These are phyloP conservation scores for Ramularia endophylla DNA, from an alignment of 2,329 filamentous ascomycete species.

Conservation along the genomic window DNA sequence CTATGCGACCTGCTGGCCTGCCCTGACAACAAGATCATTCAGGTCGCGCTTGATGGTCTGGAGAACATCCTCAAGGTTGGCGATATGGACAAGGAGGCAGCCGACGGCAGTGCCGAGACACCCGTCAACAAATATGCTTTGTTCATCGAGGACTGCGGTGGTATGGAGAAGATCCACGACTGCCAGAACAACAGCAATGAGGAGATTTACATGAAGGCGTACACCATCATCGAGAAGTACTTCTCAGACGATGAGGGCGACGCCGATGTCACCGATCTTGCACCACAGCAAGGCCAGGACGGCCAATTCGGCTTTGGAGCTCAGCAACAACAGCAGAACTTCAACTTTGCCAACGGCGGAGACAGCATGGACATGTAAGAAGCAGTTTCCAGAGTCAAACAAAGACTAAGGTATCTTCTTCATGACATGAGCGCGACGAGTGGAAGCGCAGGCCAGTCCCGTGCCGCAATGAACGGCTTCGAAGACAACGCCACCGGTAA, in stretches of 20 bases:
- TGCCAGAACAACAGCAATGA: slow-evolving; percentile 99
- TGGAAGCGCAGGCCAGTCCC: slow-evolving; percentile 6
- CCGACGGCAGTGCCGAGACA: slow-evolving; percentile 62
- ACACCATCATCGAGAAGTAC: slow-evolving; percentile 99
- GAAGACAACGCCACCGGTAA: slow-evolving; percentile 8
- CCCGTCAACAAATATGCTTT: slow-evolving; percentile 94
- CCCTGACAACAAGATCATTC: slow-evolving; percentile 99
- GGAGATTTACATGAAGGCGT: slow-evolving; percentile 99
- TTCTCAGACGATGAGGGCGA: slow-evolving; percentile 96
- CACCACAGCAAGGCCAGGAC: slow-evolving; percentile 63
- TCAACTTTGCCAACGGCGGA: slow-evolving; percentile 83
- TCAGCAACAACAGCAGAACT: slow-evolving; percentile 68
- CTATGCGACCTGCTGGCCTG: slow-evolving; percentile 91
- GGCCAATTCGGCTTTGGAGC: slow-evolving; percentile 76
- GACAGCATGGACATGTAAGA: slow-evolving; percentile 62
- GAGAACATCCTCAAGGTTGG: slow-evolving; percentile 99
- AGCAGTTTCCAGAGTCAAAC: not conserved
- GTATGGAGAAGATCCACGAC: slow-evolving; percentile 99
- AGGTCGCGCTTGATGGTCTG: slow-evolving; percentile 92
- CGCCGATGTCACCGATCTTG: slow-evolving; percentile 75
- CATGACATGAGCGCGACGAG: slow-evolving; percentile 4
- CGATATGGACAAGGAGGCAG: slow-evolving; percentile 93
- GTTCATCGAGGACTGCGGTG: slow-evolving; percentile 97
- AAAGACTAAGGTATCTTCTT: not conserved
- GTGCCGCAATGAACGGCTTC: slow-evolving; percentile 4